A percentile compares a stretch with the other conserved stretches of the same genome.
phyloP scores from a whole-genome alignment of 2,329 filamentous ascomycete genomes.

The Akanthomyces lecanii region DNA sequence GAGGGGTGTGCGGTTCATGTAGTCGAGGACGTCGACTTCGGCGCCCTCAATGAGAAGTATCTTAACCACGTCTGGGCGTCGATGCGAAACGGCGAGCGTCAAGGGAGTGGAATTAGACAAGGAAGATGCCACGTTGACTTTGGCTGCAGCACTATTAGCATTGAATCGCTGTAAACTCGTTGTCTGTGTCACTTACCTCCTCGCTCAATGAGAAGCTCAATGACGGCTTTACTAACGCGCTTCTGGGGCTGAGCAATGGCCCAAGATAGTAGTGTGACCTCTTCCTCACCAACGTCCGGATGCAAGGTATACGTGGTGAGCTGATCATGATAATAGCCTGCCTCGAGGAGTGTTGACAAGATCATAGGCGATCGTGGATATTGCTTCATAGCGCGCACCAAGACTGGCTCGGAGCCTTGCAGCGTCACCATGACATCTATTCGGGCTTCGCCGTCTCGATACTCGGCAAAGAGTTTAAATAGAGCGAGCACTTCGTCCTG shows the following conservation, averaged over 20 bases:
- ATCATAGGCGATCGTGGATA: constrained; percentile 53
- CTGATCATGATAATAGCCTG: constrained; percentile 58
- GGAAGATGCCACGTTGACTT: constrained; percentile 52
- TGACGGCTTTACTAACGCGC: constrained; percentile 53
- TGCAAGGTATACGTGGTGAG: constrained; percentile 40
- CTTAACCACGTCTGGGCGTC: constrained; percentile 54
- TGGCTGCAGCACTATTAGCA: constrained; percentile 37
- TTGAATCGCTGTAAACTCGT: constrained; percentile 14
- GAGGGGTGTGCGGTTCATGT: constrained; percentile 53
- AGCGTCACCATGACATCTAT: constrained; percentile 48
- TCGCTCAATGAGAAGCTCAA: constrained; percentile 51
- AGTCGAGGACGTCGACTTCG: constrained; percentile 56
- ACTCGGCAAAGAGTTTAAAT: constrained; percentile 48
- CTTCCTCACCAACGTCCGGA: constrained; percentile 47
- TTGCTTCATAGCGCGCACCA: constrained; percentile 49
- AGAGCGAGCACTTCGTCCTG: constrained; percentile 49
- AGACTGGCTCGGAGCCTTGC: constrained; percentile 41
- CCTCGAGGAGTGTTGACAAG: constrained; percentile 49
- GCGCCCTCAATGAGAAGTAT: constrained; percentile 54
- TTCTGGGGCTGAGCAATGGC: constrained; percentile 60
- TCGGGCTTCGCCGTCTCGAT: constrained; percentile 42
- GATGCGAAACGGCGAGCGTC: constrained; percentile 54
- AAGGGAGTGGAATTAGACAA: constrained; percentile 53
- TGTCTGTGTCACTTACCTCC: constrained; percentile 30
- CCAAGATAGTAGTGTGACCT: constrained; percentile 56